Evolutionary conservation across 306 rosid genomes (phyloP).

Genomic region (Quercus robur): DNA sequence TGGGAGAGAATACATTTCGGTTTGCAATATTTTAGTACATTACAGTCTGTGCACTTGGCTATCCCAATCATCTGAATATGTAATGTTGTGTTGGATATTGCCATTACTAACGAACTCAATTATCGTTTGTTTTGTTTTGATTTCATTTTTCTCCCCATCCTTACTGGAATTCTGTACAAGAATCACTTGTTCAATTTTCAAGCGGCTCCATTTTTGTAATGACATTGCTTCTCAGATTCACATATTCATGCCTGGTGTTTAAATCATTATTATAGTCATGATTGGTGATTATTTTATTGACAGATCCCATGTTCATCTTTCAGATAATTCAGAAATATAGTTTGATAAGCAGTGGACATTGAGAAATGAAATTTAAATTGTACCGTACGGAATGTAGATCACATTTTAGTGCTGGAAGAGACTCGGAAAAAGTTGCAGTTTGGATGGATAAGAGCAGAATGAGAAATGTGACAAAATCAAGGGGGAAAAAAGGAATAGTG

Average conservation of each 20-base stretch:
- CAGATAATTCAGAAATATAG: constrained; percentile 22
- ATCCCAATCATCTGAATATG: too few relatives aligned
- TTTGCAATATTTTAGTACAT: too few relatives aligned
- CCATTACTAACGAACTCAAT: too few relatives aligned
- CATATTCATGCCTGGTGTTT: background rate
- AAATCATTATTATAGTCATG: background rate
- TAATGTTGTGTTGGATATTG: too few relatives aligned
- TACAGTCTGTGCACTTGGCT: too few relatives aligned
- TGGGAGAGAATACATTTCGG: background rate
- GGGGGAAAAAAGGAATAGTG: background rate
- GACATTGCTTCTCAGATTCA: background rate
- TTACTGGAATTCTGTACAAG: too few relatives aligned
- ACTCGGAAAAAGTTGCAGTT: constrained; percentile 8
- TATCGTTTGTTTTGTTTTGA: too few relatives aligned
- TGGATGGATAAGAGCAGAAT: background rate
- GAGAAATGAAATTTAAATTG: constrained; percentile 2
- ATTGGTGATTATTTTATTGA: background rate
- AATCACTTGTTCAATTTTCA: too few relatives aligned
- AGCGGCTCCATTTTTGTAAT: too few relatives aligned
- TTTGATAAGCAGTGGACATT: constrained; percentile 13
- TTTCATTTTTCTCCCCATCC: too few relatives aligned
- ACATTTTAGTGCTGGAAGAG: constrained; percentile 14
- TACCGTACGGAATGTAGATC: constrained; percentile 8
- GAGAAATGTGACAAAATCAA: constrained; percentile 2
- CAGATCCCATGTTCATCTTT: constrained; percentile 18